Base-by-base conservation (phyloP, 1,284 basidiomycete genomes). In the Malassezia sp. region DNA sequence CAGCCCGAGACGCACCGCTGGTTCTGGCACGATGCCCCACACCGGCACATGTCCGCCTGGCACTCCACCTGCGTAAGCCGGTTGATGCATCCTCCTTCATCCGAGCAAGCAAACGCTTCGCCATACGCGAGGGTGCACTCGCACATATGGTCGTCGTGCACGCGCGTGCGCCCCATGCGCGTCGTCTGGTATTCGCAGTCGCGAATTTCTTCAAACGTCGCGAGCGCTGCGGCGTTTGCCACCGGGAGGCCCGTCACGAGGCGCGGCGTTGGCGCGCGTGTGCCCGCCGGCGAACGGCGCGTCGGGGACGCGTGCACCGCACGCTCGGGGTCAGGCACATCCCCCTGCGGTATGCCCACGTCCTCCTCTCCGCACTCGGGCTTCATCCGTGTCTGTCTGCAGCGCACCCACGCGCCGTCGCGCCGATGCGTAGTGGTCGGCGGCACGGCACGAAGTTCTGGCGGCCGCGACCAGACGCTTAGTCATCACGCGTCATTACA, bases 51-150 rank as follows among this genome's bases (percentile, higher is more conserved):
- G 38, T 79, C 82, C 14, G 80, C 75, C 18, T 90, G 71, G 74
- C 91, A 99, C 72, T 97, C 91, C 21, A 97, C 87, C 73, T 95
- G 90, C 21, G 93, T 93, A 49, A 96, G 79, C 49, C 89, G 79
- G 71, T 97, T 99, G 75, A 99, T 95, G 72, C 93, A 99, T 71
- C 89, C 85, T 18, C 86, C 86, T 51, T 80, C 76, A 40, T 81
- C 79, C n/a, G 87, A 86, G 72, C 91, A 97, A 5, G 88, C 86
- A 17, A 21, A 42, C 27, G 36, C 26, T n/a, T 18, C 18, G 15
- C 52, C 41, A 29, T 37, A 9, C n/a, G 21, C 15, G 5, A 26
- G 24, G 6, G 47, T 20, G 22, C 47, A 53, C 27, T 42, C 43
- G 20, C 42, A 49, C 31, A 38, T 15, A 21, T 31, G 36, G 38